phyloP scores from a whole-genome alignment of 1,284 basidiomycete genomes.

The Sphagnurus paluster region DNA sequence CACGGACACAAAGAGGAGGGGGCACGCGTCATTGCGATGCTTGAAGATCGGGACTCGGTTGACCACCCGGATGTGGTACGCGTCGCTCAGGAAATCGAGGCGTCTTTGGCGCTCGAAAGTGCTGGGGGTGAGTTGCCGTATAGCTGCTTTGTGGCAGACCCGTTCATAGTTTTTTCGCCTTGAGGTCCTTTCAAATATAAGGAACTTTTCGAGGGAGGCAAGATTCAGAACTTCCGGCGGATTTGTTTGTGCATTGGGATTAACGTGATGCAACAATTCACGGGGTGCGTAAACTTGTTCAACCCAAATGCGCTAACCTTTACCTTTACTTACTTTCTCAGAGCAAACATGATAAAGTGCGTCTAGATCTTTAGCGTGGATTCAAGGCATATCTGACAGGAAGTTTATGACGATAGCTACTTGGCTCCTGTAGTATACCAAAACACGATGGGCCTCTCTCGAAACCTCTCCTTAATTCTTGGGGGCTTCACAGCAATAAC shows the following conservation, averaged over 20 bases:
- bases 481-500: slow-evolving; percentile 41
- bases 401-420: no score
- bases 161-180: no score
- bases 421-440: slow-evolving; percentile 44
- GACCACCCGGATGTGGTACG: slow-evolving; percentile 35
- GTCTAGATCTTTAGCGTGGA: neutral
- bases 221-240: slow-evolving; percentile 41
- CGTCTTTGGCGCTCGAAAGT: slow-evolving; percentile 38
- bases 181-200: slow-evolving; percentile 37
- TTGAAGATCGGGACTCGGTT: slow-evolving; percentile 35
- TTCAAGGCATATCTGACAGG: no score
- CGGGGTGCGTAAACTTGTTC: slow-evolving; percentile 29
- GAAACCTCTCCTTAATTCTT: slow-evolving; percentile 40
- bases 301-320: no score
- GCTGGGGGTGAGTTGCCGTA: slow-evolving; percentile 32
- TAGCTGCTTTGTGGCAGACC: no score
- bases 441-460: slow-evolving; percentile 43
- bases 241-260: slow-evolving; percentile 39
- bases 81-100: slow-evolving; percentile 38
- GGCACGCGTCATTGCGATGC: slow-evolving; percentile 36
- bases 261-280: slow-evolving; percentile 46
- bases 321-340: no score
- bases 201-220: slow-evolving; percentile 40
- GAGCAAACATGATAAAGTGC: slow-evolving; percentile 23
- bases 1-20: slow-evolving; percentile 40